Evolutionary conservation across 176 grass and related monocot species (phyloP).

Genomic region (Triticum monococcum): DNA sequence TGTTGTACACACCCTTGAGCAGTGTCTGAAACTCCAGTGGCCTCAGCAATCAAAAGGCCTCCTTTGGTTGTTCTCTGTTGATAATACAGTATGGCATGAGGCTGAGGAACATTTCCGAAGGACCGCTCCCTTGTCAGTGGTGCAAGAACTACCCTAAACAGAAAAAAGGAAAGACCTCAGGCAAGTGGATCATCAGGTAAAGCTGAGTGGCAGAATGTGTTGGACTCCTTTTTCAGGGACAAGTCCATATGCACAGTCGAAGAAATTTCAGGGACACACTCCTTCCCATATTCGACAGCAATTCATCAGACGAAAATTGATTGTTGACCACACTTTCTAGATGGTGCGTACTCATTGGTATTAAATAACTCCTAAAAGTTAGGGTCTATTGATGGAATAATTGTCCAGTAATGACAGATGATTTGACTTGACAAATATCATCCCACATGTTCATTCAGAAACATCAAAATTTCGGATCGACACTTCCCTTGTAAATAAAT

Average conservation of each 20-base stretch:
- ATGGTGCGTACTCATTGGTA: background rate
- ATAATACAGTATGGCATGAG: slow-evolving; percentile 57
- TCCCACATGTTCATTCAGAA: background rate
- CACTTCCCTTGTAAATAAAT: background rate
- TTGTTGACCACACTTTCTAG: background rate
- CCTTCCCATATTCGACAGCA: background rate
- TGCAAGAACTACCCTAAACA: slow-evolving; percentile 19
- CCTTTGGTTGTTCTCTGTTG: slow-evolving; percentile 52
- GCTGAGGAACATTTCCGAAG: slow-evolving; percentile 43
- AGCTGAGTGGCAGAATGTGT: background rate
- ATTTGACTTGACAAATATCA: background rate
- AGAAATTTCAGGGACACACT: background rate
- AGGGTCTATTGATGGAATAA: background rate
- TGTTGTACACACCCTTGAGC: slow-evolving; percentile 54
- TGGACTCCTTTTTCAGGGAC: background rate
- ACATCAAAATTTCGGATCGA: background rate
- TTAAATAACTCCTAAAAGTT: background rate
- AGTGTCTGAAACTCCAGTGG: slow-evolving; percentile 68
- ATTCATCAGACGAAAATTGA: background rate
- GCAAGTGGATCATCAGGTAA: slow-evolving; percentile 11
- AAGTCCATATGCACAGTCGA: background rate
- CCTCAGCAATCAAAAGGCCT: slow-evolving; percentile 58
- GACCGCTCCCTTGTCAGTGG: slow-evolving; percentile 58
- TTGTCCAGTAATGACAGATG: background rate
- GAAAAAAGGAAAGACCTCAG: background rate